Conservation (phyloP, 805 yeast species). For the Nakazawaea wickerhamii region DNA sequence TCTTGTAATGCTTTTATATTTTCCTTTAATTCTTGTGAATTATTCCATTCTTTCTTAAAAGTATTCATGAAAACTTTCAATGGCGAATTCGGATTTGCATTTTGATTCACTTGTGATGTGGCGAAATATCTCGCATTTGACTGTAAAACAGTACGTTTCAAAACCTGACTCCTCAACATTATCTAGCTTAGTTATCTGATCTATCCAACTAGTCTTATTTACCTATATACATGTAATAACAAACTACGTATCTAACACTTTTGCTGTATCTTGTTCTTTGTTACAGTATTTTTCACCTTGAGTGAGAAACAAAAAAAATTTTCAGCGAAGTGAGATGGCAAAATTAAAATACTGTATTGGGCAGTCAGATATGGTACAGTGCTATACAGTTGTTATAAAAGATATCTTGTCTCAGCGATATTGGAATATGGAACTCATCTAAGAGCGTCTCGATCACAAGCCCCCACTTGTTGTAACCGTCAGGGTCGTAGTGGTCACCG, state of each 20-base stretch:
- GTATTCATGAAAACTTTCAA: constrained; percentile 91
- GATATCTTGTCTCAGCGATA: constrained; percentile 16
- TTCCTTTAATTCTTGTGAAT: constrained; percentile 82
- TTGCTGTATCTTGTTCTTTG: too few relatives aligned
- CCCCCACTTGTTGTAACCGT: constrained; percentile 21
- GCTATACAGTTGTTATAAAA: constrained; percentile 17
- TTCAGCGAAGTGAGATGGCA: background rate
- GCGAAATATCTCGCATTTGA: constrained; percentile 3
- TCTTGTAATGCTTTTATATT: constrained; percentile 92
- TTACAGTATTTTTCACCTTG: background rate
- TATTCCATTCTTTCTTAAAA: constrained; percentile 85
- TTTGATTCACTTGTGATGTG: background rate
- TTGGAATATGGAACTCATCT: constrained; percentile 15
- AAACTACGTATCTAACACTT: background rate
- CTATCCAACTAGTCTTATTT: too few relatives aligned
- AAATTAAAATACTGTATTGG: constrained; percentile 14
- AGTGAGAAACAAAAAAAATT: too few relatives aligned
- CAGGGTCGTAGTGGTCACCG: constrained; percentile 4
- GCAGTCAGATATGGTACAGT: constrained; percentile 20
- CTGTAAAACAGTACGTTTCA: background rate
- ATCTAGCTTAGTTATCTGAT: too few relatives aligned
- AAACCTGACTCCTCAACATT: constrained; percentile 11
- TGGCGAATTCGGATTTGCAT: constrained; percentile 56
- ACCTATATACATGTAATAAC: constrained; percentile 4
- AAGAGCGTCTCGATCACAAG: constrained; percentile 18